Percentiles rank a stretch among this genome's conserved stretches.
Conservation (phyloP, 2,329 filamentous ascomycete genomes). For the Daldinia sp. region DNA sequence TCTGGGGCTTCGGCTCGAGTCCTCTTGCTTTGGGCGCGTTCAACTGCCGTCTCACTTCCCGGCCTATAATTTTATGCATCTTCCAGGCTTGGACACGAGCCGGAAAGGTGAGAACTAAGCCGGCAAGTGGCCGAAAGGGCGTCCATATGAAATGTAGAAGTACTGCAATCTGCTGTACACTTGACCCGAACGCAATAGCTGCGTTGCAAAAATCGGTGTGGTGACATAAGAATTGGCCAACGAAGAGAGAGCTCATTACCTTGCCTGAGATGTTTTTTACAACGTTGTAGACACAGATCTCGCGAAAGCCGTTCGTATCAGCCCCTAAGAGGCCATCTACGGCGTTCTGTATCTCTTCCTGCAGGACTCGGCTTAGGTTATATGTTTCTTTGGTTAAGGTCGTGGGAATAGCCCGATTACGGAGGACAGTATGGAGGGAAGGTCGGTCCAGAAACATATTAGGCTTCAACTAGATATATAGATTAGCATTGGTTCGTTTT, state of each 20-base stretch:
- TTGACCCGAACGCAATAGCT: slow-evolving; percentile 46
- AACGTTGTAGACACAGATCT: slow-evolving; percentile 44
- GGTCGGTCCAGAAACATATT: slow-evolving; percentile 44
- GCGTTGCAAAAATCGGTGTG: slow-evolving; percentile 45
- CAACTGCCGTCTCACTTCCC: slow-evolving; percentile 48
- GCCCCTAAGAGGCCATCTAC: slow-evolving; percentile 48
- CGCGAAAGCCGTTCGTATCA: slow-evolving; percentile 32
- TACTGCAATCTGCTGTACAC: slow-evolving; percentile 41
- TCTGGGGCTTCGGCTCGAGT: slow-evolving; percentile 40
- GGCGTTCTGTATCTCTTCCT: slow-evolving; percentile 47
- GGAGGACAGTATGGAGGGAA: slow-evolving; percentile 43
- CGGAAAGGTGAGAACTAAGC: slow-evolving; percentile 47
- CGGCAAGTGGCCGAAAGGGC: slow-evolving; percentile 44
- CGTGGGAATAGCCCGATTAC: slow-evolving; percentile 48
- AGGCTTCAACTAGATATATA: slow-evolving; percentile 32
- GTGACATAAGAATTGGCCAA: slow-evolving; percentile 50
- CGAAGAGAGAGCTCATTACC: slow-evolving; percentile 51
- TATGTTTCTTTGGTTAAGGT: slow-evolving; percentile 50
- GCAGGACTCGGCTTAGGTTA: slow-evolving; percentile 49
- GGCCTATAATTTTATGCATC: slow-evolving; percentile 44
- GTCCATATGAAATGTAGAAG: slow-evolving; percentile 42
- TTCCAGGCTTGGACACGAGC: slow-evolving; percentile 43
- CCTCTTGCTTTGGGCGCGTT: slow-evolving; percentile 42
- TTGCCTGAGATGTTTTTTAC: slow-evolving; percentile 47
- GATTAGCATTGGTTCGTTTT: background rate